Evolutionary conservation across 2,329 filamentous ascomycete species (phyloP).

Genomic region (Harringtonia lauricola): DNA sequence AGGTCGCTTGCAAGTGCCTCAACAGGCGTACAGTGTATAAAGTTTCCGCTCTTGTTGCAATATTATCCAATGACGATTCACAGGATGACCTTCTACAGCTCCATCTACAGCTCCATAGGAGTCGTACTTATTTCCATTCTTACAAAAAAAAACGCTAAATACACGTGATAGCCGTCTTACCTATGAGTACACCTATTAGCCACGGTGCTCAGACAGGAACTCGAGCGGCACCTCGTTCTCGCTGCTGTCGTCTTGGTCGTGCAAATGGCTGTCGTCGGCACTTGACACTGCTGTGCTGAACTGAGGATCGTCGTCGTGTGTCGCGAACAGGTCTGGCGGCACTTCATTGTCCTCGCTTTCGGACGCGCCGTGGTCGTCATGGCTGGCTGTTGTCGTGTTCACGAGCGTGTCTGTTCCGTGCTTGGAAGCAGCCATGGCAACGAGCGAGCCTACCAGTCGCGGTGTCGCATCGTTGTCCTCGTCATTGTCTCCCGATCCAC

Average conservation of each 20-base stretch:
- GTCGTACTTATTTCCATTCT: too few species aligned
- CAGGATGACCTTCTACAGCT: too few species aligned
- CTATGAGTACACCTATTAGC: background rate
- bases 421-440: slow-evolving; percentile 12
- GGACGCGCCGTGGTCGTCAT: slow-evolving; percentile 11
- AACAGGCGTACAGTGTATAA: background rate
- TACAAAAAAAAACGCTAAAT: background rate
- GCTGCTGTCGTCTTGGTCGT: slow-evolving; percentile 20
- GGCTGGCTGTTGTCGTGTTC: slow-evolving; percentile 3
- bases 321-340: slow-evolving; percentile 27
- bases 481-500: too few species aligned
- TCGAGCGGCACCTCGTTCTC: slow-evolving; percentile 41
- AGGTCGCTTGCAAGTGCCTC: background rate
- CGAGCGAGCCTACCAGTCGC: slow-evolving; percentile 22
- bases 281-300: slow-evolving; percentile 21
- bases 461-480: slow-evolving; percentile 11
- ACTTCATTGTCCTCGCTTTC: slow-evolving; percentile 30
- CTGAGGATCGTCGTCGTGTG: slow-evolving; percentile 16
- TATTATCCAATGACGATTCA: too few species aligned
- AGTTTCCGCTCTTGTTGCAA: too few species aligned
- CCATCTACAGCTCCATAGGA: too few species aligned
- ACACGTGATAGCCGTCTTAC: background rate
- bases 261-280: slow-evolving; percentile 12
- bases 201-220: slow-evolving; percentile 35
- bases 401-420: slow-evolving; percentile 9